These are phyloP conservation scores for Peronospora farinosa DNA, from an alignment of 352 stramenopile species.

Conservation along the genomic window DNA sequence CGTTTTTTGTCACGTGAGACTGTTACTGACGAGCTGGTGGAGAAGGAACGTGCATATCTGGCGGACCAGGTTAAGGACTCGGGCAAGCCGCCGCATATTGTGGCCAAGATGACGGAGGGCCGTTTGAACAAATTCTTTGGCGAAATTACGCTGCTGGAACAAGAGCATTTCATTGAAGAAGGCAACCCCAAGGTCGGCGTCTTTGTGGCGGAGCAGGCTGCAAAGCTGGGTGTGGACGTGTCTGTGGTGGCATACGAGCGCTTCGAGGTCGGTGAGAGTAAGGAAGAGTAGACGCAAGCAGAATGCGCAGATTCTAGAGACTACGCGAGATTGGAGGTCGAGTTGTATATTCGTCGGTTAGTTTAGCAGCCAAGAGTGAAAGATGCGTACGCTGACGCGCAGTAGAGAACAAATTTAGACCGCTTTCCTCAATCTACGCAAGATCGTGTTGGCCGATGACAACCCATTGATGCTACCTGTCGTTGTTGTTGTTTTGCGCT, in stretches of 20 bases:
- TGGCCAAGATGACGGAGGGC: conserved; percentile 93
- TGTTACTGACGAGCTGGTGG: conserved; percentile 78
- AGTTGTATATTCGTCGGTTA: conserved; percentile 4
- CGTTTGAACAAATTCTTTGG: conserved; percentile 92
- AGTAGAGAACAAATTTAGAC: conserved; percentile 20
- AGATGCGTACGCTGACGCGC: conserved; percentile 3
- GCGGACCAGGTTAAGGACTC: conserved; percentile 82
- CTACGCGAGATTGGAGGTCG: background rate
- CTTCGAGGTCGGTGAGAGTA: conserved; percentile 62
- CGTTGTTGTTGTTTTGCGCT: conserved; percentile 7
- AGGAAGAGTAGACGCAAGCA: conserved; percentile 44
- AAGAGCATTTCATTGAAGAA: conserved; percentile 93
- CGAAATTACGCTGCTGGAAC: conserved; percentile 89
- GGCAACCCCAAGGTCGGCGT: conserved; percentile 81
- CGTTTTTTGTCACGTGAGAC: conserved; percentile 84
- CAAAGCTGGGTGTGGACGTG: conserved; percentile 65
- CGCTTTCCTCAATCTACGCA: conserved; percentile 10
- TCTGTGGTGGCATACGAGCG: conserved; percentile 62
- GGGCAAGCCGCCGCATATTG: conserved; percentile 87
- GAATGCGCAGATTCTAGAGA: conserved; percentile 11
- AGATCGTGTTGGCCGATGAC: background rate
- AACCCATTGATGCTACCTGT: conserved; percentile 3
- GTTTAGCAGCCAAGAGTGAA: conserved; percentile 9
- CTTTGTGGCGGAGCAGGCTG: conserved; percentile 58
- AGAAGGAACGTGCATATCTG: conserved; percentile 90